Evolutionary conservation across 2,329 filamentous ascomycete species (phyloP).

Genomic region (Colletotrichum paranaense): DNA sequence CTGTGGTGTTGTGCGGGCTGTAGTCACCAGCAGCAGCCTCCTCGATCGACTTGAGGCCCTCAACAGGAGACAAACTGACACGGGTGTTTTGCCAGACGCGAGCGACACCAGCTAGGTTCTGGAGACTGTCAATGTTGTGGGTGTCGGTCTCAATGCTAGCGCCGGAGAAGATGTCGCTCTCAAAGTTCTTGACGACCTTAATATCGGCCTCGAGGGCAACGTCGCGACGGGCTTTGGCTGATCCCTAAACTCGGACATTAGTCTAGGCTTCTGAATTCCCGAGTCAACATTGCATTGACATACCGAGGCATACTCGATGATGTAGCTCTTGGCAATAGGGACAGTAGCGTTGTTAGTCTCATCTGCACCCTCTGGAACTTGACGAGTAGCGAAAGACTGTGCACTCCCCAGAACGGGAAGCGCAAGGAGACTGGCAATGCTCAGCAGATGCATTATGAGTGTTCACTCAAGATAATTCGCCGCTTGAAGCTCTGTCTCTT

Average conservation of each 20-base stretch:
- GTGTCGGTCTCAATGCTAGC: conserved; percentile 46
- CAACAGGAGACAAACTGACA: conserved; percentile 12
- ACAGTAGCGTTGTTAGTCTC: conserved; percentile 20
- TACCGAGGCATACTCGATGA: conserved; percentile 34
- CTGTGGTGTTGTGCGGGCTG: conserved; percentile 50
- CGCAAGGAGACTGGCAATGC: conserved; percentile 12
- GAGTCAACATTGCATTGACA: background rate
- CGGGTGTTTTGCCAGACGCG: conserved; percentile 47
- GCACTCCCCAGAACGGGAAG: conserved; percentile 16
- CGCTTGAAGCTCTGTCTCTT: background rate
- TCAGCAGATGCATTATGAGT: conserved; percentile 18
- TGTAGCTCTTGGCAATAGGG: conserved; percentile 33
- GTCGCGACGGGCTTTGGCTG: conserved; percentile 30
- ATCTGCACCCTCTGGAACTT: conserved; percentile 5
- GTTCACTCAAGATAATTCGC: background rate
- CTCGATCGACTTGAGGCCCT: background rate
- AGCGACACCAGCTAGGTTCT: conserved; percentile 45
- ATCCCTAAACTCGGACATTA: background rate
- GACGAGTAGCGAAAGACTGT: background rate
- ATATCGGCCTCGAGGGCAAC: conserved; percentile 15
- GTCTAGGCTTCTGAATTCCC: background rate
- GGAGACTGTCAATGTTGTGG: conserved; percentile 48
- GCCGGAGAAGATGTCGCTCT: conserved; percentile 47
- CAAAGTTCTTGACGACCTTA: conserved; percentile 25
- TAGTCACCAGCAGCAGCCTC: conserved; percentile 43